Evolutionary conservation across 257 asterid genomes (phyloP), one percentile per base, ranked within the genome.

Genomic region (Scutellaria barbata): DNA sequence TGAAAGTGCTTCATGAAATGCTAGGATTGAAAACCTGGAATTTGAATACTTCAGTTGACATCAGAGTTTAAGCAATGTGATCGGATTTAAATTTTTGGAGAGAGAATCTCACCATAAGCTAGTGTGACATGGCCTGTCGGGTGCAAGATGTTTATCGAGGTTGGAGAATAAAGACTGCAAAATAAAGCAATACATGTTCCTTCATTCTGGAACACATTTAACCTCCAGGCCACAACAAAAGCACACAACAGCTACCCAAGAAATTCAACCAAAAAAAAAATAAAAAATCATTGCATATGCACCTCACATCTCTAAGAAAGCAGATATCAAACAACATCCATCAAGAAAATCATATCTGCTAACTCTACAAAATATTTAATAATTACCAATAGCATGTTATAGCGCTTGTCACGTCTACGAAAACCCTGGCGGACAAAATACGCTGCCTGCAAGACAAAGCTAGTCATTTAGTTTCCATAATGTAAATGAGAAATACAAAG

Each of bases 371-470:
- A 41, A 30, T 8, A 13, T 61, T 46, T 68, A 63, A 65, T 30
- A 70, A 72, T 81, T 90, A 90, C 97, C 96, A 91, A 75, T 78
- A 91, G 92, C 95, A 91, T 83, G 79, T 91, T 91, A 74, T 76
- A 81, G 64, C 84, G 83, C 86, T 85, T 87, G 85, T 91, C 97
- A 65, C 92, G 89, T 63, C 97, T 87, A 62, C 75, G 81, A 66
- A 89, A 91, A 58, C 90, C 89, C 68, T 64, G 62, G 43, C 78
- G 82, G 57, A 87, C 97, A 81, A 91, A 84, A 81, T 89, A 91
- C 20, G 96, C 90, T 57, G 96, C 96, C 97, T 91, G 88, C 83
- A 84, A 72, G 77, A 50, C 8, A 55, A 69, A 69, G 72, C 59
- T 11, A 57, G 51, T 22, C 9, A 41, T 42, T 65, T 67, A 39